Conservation (phyloP, 345 rosid genomes). For the Cardiospermum halicacabum region DNA sequence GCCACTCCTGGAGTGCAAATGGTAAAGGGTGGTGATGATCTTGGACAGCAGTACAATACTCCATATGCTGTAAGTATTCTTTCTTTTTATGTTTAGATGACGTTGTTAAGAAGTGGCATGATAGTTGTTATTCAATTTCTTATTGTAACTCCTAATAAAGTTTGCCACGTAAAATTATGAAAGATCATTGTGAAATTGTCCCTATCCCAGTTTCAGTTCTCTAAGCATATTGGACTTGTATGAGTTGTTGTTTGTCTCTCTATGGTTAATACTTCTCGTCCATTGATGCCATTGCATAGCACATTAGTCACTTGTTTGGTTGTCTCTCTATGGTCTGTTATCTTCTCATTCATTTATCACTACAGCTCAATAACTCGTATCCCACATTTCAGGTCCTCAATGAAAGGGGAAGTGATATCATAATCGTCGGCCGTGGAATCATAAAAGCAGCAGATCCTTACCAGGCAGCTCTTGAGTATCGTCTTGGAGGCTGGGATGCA, state of each 20-base stretch:
- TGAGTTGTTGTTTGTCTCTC: neutral
- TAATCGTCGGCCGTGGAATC: slow-evolving; percentile 96
- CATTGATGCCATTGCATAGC: too few relatives aligned
- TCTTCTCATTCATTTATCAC: neutral
- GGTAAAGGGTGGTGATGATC: slow-evolving; percentile 87
- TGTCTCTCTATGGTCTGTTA: neutral
- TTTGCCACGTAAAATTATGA: neutral
- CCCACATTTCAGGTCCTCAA: slow-evolving; percentile 51
- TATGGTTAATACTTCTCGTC: neutral
- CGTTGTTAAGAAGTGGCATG: neutral
- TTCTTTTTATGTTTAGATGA: neutral
- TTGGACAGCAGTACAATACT: slow-evolving; percentile 94
- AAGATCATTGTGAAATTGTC: neutral
- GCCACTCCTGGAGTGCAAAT: slow-evolving; percentile 98
- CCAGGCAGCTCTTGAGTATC: slow-evolving; percentile 72
- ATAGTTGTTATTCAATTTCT: neutral
- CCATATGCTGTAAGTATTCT: slow-evolving; percentile 73
- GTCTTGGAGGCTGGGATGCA: slow-evolving; percentile 94
- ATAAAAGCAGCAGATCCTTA: slow-evolving; percentile 79
- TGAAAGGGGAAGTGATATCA: slow-evolving; percentile 90
- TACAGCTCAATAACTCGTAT: neutral
- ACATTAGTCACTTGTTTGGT: too few relatives aligned
- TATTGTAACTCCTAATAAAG: neutral
- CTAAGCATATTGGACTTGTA: neutral
- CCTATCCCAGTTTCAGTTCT: neutral